phyloP scores from a whole-genome alignment of 495 filamentous ascomycete species.

The Cercophora sp. region DNA sequence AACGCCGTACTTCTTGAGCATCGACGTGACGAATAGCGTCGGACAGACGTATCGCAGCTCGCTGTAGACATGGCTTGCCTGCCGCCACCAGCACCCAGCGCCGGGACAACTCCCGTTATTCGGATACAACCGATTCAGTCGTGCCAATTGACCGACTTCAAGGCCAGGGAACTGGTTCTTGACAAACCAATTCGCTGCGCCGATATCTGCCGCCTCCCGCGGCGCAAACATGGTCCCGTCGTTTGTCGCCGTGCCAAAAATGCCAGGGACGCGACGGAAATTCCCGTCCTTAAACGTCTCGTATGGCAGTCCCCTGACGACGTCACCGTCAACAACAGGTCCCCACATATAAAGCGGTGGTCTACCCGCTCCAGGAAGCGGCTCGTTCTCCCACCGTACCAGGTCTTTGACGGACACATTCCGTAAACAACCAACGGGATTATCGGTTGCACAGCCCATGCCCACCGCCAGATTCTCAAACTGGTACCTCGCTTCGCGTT shows the following conservation, averaged over 20 bases:
- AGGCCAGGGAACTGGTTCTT: constrained; percentile 59
- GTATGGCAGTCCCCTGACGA: constrained; percentile 59
- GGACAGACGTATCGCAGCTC: constrained; percentile 75
- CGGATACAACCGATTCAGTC: constrained; percentile 59
- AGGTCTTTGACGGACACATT: constrained; percentile 44
- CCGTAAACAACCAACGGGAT: constrained; percentile 57
- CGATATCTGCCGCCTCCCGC: constrained; percentile 37
- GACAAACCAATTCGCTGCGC: constrained; percentile 54
- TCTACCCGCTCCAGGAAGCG: constrained; percentile 47
- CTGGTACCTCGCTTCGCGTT: too few relatives aligned
- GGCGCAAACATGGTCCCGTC: constrained; percentile 67
- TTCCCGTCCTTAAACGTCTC: constrained; percentile 51
- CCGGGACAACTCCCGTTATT: constrained; percentile 35
- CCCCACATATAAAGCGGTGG: constrained; percentile 46
- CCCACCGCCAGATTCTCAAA: too few relatives aligned
- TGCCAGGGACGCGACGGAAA: constrained; percentile 65
- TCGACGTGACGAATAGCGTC: constrained; percentile 51
- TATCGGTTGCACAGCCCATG: constrained; percentile 43
- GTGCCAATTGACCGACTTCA: constrained; percentile 45
- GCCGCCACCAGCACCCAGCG: constrained; percentile 52
- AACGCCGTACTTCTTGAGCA: constrained; percentile 34
- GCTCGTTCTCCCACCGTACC: constrained; percentile 51
- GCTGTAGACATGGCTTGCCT: constrained; percentile 61
- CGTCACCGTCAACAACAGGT: constrained; percentile 57
- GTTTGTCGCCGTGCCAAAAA: constrained; percentile 69